phyloP scores from a whole-genome alignment of 495 filamentous ascomycete genomes.

The Usnea hakonensis region DNA sequence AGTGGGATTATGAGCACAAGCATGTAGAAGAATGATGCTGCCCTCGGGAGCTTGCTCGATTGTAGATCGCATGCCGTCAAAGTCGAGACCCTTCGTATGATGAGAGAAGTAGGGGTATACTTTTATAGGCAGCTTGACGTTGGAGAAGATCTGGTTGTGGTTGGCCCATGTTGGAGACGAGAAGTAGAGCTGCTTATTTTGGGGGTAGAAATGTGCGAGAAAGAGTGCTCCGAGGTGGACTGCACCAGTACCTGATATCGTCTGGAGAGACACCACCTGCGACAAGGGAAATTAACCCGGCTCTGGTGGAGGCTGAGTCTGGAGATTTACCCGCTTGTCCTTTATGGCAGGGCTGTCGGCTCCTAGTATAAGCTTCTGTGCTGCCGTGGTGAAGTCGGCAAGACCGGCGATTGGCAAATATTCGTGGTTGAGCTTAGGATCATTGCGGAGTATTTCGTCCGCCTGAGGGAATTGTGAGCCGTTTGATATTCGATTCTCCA shows the following conservation, averaged over 20 bases:
- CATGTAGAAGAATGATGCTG: slow-evolving; percentile 86
- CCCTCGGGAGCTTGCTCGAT: slow-evolving; percentile 62
- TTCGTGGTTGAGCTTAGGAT: slow-evolving; percentile 92
- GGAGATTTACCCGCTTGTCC: slow-evolving; percentile 61
- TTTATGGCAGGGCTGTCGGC: slow-evolving; percentile 67
- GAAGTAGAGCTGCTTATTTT: slow-evolving; percentile 65
- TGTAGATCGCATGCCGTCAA: slow-evolving; percentile 71
- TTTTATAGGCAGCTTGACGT: slow-evolving; percentile 70
- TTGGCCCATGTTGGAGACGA: slow-evolving; percentile 97
- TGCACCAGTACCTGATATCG: slow-evolving; percentile 54
- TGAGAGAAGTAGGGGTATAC: slow-evolving; percentile 90
- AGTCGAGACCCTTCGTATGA: slow-evolving; percentile 81
- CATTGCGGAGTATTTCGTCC: slow-evolving; percentile 75
- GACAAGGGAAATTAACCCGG: background rate
- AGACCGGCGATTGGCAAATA: slow-evolving; percentile 95
- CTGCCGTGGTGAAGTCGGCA: slow-evolving; percentile 71
- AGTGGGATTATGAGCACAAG: slow-evolving; percentile 97
- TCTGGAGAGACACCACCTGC: slow-evolving; percentile 48
- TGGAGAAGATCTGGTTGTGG: slow-evolving; percentile 96
- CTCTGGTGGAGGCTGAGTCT: background rate
- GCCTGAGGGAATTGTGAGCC: slow-evolving; percentile 49
- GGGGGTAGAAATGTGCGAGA: slow-evolving; percentile 47
- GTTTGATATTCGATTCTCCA: background rate
- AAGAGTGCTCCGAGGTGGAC: slow-evolving; percentile 51
- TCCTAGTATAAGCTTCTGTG: slow-evolving; percentile 83